Conservation (phyloP, 805 yeast species). For the Dipodascus albidus region DNA sequence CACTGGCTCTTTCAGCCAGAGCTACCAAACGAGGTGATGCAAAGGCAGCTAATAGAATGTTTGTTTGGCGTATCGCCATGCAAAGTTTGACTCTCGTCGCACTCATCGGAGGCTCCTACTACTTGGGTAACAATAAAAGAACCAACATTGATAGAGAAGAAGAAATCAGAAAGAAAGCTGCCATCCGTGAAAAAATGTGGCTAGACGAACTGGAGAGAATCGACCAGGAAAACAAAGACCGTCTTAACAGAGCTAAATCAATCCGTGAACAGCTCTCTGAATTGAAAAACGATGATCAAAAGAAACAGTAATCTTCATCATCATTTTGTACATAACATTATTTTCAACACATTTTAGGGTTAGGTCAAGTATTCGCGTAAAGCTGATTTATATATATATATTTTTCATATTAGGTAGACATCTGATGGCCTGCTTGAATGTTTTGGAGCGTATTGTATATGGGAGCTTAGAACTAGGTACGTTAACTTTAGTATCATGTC, state of each 20-base stretch:
- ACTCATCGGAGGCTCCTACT: constrained; percentile 65
- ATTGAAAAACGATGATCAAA: background rate
- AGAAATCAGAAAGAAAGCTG: constrained; percentile 62
- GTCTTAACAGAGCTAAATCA: constrained; percentile 53
- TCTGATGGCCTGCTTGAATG: too few relatives aligned
- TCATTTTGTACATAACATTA: too few relatives aligned
- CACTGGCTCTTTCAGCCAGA: constrained; percentile 67
- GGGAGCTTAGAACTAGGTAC: too few relatives aligned
- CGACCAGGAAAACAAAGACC: constrained; percentile 57
- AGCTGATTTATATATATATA: too few relatives aligned
- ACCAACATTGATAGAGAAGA: constrained; percentile 39
- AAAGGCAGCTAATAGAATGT: constrained; percentile 70
- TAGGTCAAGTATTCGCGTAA: too few relatives aligned
- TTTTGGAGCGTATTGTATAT: too few relatives aligned
- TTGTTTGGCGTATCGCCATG: constrained; percentile 79
- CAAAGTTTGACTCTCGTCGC: constrained; percentile 81
- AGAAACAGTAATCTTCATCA: background rate
- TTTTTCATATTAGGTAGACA: too few relatives aligned
- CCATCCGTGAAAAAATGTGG: constrained; percentile 77
- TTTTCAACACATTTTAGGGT: background rate
- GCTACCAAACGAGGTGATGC: constrained; percentile 65
- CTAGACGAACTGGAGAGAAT: constrained; percentile 74
- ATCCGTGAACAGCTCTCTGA: constrained; percentile 2
- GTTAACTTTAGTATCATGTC: background rate
- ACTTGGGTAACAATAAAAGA: constrained; percentile 37